phyloP scores from a whole-genome alignment of 139 green algal species.

The Chlamydomonas sphaeroides region DNA sequence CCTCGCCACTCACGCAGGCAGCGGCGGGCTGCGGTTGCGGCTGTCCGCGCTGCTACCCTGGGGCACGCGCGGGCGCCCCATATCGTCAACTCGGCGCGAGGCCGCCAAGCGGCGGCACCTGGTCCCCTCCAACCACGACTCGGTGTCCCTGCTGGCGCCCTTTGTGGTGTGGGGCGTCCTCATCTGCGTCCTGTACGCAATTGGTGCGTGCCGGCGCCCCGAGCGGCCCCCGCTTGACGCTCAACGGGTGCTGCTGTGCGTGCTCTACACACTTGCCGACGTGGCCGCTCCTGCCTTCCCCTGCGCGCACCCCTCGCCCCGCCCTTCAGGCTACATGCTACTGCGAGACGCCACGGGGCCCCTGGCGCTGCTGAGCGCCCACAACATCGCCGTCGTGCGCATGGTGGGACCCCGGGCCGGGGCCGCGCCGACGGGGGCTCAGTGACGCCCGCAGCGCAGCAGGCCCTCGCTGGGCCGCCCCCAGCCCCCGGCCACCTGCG shows the following conservation, averaged over 20 bases:
- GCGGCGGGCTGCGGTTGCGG: no score
- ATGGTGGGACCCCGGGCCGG: neutral
- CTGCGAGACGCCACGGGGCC: neutral
- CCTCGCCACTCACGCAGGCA: no score
- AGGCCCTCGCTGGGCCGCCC: no score
- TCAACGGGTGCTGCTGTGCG: no score
- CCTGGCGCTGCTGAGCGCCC: constrained; percentile 1
- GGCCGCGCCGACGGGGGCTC: no score
- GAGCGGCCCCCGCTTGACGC: no score
- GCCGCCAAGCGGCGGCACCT: constrained; percentile 1
- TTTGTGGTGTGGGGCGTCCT: constrained; percentile 37
- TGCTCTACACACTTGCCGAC: no score
- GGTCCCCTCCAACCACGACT: constrained; percentile 39
- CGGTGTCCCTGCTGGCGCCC: constrained; percentile 19
- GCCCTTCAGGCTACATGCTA: neutral
- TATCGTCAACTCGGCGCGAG: neutral
- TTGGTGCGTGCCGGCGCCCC: constrained; percentile 3
- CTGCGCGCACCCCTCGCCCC: no score
- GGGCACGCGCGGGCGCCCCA: no score
- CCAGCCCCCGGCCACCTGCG: no score
- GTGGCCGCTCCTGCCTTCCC: no score
- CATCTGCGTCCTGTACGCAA: constrained; percentile 30
- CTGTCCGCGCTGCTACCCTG: neutral
- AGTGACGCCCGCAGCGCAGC: no score
- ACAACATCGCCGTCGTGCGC: constrained; percentile 6